phyloP scores from a whole-genome alignment of 768 basidiomycete genomes.

The Calocybe indica region DNA sequence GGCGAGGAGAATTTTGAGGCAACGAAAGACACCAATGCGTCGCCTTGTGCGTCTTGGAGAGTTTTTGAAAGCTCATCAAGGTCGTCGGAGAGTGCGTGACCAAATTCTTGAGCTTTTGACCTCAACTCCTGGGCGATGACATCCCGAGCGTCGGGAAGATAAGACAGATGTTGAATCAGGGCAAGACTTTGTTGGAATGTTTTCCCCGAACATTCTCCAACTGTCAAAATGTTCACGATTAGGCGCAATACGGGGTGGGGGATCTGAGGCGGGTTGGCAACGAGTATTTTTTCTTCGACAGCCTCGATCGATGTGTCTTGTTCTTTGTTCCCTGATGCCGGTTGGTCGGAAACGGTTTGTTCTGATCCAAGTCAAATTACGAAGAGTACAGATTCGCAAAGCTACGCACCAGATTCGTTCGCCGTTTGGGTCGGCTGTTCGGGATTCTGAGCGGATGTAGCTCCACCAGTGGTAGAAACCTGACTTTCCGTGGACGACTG shows the following conservation, averaged over 20 bases:
- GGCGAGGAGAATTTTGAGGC: slow-evolving; percentile 91
- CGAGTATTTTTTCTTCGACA: slow-evolving; percentile 43
- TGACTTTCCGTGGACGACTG: not conserved
- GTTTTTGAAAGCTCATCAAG: slow-evolving; percentile 70
- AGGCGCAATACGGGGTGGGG: slow-evolving; percentile 80
- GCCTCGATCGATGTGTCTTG: slow-evolving; percentile 25
- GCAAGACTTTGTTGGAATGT: slow-evolving; percentile 94
- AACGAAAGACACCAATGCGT: slow-evolving; percentile 57
- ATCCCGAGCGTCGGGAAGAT: slow-evolving; percentile 83
- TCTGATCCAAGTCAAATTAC: not conserved
- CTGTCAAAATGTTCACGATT: slow-evolving; percentile 95
- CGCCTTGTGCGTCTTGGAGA: slow-evolving; percentile 49
- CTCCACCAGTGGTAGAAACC: slow-evolving; percentile 2
- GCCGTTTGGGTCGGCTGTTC: not conserved
- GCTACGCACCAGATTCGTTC: not conserved
- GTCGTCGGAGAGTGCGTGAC: slow-evolving; percentile 65
- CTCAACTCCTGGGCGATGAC: slow-evolving; percentile 86
- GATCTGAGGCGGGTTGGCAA: slow-evolving; percentile 77
- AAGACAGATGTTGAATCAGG: slow-evolving; percentile 89
- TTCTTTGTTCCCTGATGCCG: slow-evolving; percentile 11
- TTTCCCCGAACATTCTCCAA: slow-evolving; percentile 91
- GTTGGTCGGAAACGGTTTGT: slow-evolving; percentile 4
- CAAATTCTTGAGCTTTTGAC: slow-evolving; percentile 82
- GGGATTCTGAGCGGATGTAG: not conserved
- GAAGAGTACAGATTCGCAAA: not conserved